Conservation (phyloP, 179 eudicot genomes). For the Beta lomatogona region DNA sequence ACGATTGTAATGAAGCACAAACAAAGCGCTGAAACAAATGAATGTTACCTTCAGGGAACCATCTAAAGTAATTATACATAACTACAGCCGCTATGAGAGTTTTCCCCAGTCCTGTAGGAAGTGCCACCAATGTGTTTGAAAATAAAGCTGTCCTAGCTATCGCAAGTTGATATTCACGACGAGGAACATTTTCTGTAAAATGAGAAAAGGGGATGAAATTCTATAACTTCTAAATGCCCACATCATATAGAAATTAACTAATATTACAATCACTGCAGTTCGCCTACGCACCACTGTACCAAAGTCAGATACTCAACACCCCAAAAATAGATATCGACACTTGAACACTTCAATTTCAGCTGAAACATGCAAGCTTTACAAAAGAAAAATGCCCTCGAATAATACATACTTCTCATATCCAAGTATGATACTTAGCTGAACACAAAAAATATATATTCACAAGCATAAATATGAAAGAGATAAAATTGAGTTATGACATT, state of each 20-base stretch:
- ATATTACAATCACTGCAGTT: neutral
- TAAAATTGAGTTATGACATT: neutral
- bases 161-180: constrained; percentile 82
- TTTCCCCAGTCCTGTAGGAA: constrained; percentile 97
- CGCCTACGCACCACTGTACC: neutral
- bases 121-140: constrained; percentile 86
- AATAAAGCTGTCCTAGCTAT: constrained; percentile 80
- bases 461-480: too few species aligned
- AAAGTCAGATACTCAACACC: neutral
- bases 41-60: constrained; percentile 92
- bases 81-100: constrained; percentile 98
- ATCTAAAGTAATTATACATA: constrained; percentile 88
- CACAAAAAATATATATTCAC: neutral
- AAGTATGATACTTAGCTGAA: neutral
- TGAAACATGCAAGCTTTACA: neutral
- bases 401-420: neutral
- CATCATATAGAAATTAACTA: too few species aligned
- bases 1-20: neutral
- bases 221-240: neutral
- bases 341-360: neutral
- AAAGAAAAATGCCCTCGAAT: neutral
- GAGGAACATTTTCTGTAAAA: constrained; percentile 71
- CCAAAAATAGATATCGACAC: neutral
- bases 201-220: neutral
- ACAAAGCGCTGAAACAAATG: neutral